Conservation (phyloP, 768 basidiomycete species). For the Lactifluus rugatus region DNA sequence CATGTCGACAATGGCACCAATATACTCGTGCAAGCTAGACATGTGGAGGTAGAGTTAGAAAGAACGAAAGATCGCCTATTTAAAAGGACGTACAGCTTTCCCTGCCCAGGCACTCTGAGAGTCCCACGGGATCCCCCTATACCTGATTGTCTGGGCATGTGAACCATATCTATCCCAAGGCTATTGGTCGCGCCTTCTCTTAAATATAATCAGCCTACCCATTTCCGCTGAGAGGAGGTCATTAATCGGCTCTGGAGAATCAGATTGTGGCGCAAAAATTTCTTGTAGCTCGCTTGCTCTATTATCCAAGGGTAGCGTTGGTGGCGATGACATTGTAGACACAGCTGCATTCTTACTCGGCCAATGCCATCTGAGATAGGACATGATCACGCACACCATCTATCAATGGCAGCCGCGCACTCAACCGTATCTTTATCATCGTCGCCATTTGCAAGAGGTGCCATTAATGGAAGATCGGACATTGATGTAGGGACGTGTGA, state of each 20-base stretch:
- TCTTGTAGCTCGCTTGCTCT: background rate
- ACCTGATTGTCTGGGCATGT: background rate
- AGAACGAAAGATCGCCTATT: background rate
- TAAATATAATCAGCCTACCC: constrained; percentile 1
- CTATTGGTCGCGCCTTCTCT: background rate
- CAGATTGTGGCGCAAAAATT: background rate
- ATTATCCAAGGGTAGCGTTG: background rate
- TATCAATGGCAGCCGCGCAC: background rate
- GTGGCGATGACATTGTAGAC: background rate
- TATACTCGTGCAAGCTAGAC: constrained; percentile 8
- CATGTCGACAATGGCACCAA: background rate
- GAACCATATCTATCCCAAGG: background rate
- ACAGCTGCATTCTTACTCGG: background rate
- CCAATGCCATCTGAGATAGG: background rate
- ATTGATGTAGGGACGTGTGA: background rate
- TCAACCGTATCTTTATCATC: background rate
- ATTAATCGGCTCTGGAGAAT: background rate
- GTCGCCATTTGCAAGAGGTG: background rate
- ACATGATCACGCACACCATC: constrained; percentile 2
- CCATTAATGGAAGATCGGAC: background rate
- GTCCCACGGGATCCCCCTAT: background rate
- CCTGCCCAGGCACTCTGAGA: background rate
- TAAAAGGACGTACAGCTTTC: background rate
- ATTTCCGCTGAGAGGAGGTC: constrained; percentile 4
- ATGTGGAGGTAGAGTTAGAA: background rate